Evolutionary conservation across 1,284 basidiomycete species (phyloP).

Genomic region (Microbotryum violaceum): DNA sequence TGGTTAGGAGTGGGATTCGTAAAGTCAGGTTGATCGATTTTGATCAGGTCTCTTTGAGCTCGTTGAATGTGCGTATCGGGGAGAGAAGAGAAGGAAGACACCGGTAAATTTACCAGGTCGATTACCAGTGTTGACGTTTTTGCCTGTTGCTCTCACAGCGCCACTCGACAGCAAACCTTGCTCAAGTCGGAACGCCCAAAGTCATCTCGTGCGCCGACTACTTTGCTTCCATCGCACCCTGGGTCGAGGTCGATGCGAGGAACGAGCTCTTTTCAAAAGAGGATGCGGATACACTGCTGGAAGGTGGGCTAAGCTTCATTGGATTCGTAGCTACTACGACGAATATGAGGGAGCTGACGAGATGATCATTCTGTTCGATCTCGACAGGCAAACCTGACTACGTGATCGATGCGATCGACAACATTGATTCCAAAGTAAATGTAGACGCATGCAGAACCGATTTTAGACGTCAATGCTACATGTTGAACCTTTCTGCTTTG

Average conservation of each 20-base stretch:
- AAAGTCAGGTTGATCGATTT: conserved; percentile 56
- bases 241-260: conserved; percentile 70
- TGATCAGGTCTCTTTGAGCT: conserved; percentile 86
- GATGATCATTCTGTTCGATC: conserved; percentile 6
- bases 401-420: conserved; percentile 79
- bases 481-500: neutral
- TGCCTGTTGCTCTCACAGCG: conserved; percentile 41
- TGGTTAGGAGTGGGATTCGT: conserved; percentile 55
- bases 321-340: conserved; percentile 26
- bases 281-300: conserved; percentile 56
- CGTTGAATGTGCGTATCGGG: conserved; percentile 56
- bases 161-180: conserved; percentile 82
- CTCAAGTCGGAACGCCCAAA: conserved; percentile 91
- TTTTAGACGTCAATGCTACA: neutral
- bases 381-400: conserved; percentile 17
- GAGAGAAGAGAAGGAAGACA: no score
- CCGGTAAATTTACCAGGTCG: no score
- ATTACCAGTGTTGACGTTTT: neutral
- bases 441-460: conserved; percentile 3
- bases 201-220: conserved; percentile 70
- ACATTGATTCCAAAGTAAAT: conserved; percentile 74
- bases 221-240: conserved; percentile 60
- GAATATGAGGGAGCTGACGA: conserved; percentile 6
- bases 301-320: conserved; percentile 48
- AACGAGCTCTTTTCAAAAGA: conserved; percentile 71